A percentile compares a stretch with the other conserved stretches of the same genome.
These are phyloP conservation scores for Termitomyces eurrhizus DNA, from an alignment of 768 basidiomycete genomes.

Conservation along the genomic window DNA sequence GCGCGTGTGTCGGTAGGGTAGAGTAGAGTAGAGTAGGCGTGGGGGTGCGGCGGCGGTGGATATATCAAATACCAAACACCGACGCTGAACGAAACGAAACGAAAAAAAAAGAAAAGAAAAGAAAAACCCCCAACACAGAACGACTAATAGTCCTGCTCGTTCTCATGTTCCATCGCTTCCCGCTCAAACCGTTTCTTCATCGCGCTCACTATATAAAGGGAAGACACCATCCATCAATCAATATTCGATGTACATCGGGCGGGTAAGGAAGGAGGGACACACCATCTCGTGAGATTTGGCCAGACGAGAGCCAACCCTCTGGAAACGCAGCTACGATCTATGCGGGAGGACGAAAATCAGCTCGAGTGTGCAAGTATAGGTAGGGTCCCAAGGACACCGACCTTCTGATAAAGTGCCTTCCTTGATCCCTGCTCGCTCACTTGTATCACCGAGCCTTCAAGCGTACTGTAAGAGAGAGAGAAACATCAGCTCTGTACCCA, in stretches of 20 bases:
- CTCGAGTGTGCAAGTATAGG: background rate
- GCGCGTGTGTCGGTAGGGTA: background rate
- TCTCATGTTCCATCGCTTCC: constrained; percentile 62
- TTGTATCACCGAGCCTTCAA: constrained; percentile 67
- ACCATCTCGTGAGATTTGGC: constrained; percentile 87
- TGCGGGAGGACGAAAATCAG: background rate
- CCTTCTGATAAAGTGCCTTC: constrained; percentile 80
- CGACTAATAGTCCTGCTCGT: constrained; percentile 2
- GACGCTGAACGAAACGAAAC: background rate
- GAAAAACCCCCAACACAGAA: background rate
- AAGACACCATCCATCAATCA: background rate
- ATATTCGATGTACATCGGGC: background rate
- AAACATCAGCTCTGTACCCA: background rate
- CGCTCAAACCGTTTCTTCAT: constrained; percentile 82
- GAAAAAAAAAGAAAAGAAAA: background rate
- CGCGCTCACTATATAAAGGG: constrained; percentile 54
- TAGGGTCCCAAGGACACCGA: constrained; percentile 21
- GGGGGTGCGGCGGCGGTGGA: background rate
- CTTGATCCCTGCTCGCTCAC: constrained; percentile 80
- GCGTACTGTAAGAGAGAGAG: constrained; percentile 25
- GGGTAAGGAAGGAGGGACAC: background rate
- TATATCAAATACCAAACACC: background rate
- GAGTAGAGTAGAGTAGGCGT: background rate
- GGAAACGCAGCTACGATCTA: constrained; percentile 81
- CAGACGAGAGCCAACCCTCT: constrained; percentile 80